These are phyloP conservation scores for Litchi chinensis DNA, from an alignment of 345 rosid species.

Conservation along the genomic window DNA sequence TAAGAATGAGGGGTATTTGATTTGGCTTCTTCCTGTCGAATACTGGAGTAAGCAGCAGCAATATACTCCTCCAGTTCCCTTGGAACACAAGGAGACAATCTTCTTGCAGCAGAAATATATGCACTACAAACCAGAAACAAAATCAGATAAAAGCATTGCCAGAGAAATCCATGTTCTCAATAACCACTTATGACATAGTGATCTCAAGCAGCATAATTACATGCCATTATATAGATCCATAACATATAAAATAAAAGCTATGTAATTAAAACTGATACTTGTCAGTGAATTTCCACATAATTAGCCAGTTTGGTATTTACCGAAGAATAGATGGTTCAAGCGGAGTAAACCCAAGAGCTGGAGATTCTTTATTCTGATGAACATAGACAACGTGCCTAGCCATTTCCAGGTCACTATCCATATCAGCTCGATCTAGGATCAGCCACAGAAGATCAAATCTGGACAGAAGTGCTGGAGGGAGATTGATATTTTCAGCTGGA, in stretches of 20 bases:
- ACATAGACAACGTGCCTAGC: constrained; percentile 94
- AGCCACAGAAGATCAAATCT: constrained; percentile 94
- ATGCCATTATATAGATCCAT: too few species aligned
- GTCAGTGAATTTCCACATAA: neutral
- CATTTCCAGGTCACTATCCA: constrained; percentile 94
- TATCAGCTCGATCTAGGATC: constrained; percentile 95
- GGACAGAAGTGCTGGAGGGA: constrained; percentile 95
- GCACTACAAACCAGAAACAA: constrained; percentile 53
- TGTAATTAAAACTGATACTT: too few species aligned
- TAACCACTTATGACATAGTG: neutral
- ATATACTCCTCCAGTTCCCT: constrained; percentile 88
- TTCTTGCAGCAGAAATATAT: constrained; percentile 92
- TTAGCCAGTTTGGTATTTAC: constrained; percentile 41
- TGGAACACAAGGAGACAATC: constrained; percentile 80
- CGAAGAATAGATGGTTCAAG: constrained; percentile 86
- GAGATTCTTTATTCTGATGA: constrained; percentile 88
- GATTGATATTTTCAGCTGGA: constrained; percentile 95
- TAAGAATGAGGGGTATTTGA: constrained; percentile 89
- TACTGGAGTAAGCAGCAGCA: constrained; percentile 88
- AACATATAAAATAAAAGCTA: too few species aligned
- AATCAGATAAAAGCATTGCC: constrained; percentile 14
- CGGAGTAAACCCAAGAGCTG: constrained; percentile 88
- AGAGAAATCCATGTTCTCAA: neutral
- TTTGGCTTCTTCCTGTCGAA: constrained; percentile 96
- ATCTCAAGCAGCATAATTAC: neutral